Evolutionary conservation across 192 early-diverging fungal genomes (phyloP), one percentile per base, ranked within the genome.

Genomic region (Jimgerdemannia lactiflua): DNA sequence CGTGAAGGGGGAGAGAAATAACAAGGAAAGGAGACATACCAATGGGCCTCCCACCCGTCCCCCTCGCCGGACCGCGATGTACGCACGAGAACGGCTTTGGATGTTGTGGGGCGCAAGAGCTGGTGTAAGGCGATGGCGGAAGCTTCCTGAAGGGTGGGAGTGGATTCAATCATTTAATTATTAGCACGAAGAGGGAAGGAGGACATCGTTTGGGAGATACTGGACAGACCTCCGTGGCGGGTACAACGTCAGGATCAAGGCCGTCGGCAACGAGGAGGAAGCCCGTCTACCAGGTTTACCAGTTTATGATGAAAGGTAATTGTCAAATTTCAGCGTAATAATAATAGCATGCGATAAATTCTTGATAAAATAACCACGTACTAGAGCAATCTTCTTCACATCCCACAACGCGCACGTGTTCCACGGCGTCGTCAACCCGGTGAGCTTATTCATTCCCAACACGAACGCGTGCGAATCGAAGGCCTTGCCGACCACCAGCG

Each of bases 401-500:
- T 59, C 14, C 67, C 67, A 68, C 67, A 68, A 14, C 29, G 67
- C 67, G 40, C 7, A 68, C 40, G 67, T 68, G 40, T 68, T 68
- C 67, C 67, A 68, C 19, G 67, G 67, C 40, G 67, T 41, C 19
- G 67, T 68, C 67, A 68, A 2, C 9, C 67, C 67, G 8, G 67
- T 41, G 19, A 68, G 40, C 9, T 20, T 19, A 9, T 20, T 68
- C 18, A 14, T 18, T 20, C 40, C 67, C 29, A 19, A 18, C 40
- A 39, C 29, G 18, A 68, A 68, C 29, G 29, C 40, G 67, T 68
- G 67, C 9, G 19, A 41, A 18, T 20, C 18, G 67, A 41, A 39
- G 9, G 67, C 67, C 40, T 68, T 68, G 67, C 67, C 67, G 9
- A 68, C 67, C 67, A 68, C 67, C 40, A 68, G 67, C 9, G 67